Evolutionary conservation across 1,284 basidiomycete genomes (phyloP), one percentile per base, ranked within the genome.

Genomic region (Boletus semigastroideus): DNA sequence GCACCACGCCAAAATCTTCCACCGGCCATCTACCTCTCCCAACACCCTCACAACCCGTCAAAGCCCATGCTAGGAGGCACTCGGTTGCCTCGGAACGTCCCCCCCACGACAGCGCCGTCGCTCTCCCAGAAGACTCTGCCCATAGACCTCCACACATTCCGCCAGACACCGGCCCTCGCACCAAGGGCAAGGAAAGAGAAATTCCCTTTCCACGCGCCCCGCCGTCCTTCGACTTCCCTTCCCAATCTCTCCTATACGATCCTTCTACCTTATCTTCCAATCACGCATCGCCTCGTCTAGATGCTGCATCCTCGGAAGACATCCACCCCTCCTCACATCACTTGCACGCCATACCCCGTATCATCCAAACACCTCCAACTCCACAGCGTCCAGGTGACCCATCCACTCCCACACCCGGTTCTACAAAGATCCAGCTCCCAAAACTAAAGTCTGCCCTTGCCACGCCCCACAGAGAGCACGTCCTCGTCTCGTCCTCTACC

Each of bases 321-420:
- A 62, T 53, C 39, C 60, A 58, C 5, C 52, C 22, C 1, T 19
- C 51, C 5, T 51, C 61, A 28, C 53, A 53, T 38, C 54, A 48
- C 20, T 58, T 61, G 36, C 57, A 58, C 31, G 46, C 39, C 30
- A 59, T 67, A 53, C 70, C 69, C 30, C 62, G 61, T 19, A 75
- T 77, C 46, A 67, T 67, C n/a, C 74, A 76, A 52, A 76, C 76
- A 38, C 72, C 77, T 3, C 68, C 74, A 22, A 76, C 76, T 6
- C 74, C 78, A 37, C 62, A 72, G 34, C 65, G 71, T 7, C 63
- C 62, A 4, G 64, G 33, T 16, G 58, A 54, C 5, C 50, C 48
- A n/a, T 48, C 42, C 22, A 42, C n/a, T 0, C 56, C 55, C 42
- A 59, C 47, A 41, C 46, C 57, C 39, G 36, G 54, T 38, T 37